Conservation (phyloP, 2,329 filamentous ascomycete species). For the Huntiella savannae region DNA sequence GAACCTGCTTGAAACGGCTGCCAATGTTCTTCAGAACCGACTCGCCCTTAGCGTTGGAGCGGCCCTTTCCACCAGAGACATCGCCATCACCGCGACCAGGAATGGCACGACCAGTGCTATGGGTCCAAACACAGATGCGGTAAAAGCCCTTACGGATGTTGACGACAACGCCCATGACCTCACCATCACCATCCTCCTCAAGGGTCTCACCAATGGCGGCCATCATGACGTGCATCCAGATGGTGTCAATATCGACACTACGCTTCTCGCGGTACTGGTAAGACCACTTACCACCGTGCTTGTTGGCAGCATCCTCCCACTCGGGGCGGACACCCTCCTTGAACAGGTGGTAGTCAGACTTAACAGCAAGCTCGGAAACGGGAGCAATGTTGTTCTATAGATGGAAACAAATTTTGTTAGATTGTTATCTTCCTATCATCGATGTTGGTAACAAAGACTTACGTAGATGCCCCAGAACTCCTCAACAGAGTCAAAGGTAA, state of each 20-base stretch:
- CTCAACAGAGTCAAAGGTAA: slow-evolving; percentile 95
- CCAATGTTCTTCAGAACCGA: slow-evolving; percentile 74
- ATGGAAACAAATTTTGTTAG: not conserved
- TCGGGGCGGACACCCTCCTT: slow-evolving; percentile 92
- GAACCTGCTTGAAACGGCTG: slow-evolving; percentile 75
- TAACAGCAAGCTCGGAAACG: slow-evolving; percentile 84
- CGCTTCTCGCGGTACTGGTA: slow-evolving; percentile 97
- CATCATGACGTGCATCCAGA: slow-evolving; percentile 96
- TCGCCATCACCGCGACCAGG: slow-evolving; percentile 56
- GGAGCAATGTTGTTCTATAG: slow-evolving; percentile 91
- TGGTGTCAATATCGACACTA: slow-evolving; percentile 73
- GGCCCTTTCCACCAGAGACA: slow-evolving; percentile 57
- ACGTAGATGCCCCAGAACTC: slow-evolving; percentile 99
- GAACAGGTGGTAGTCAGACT: slow-evolving; percentile 99
- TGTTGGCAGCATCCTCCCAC: slow-evolving; percentile 97
- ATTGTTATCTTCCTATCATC: too few species aligned
- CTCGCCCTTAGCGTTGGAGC: slow-evolving; percentile 62
- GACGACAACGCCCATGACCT: slow-evolving; percentile 98
- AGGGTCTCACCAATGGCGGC: slow-evolving; percentile 93
- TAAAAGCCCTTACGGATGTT: slow-evolving; percentile 98
- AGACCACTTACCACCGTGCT: slow-evolving; percentile 97
- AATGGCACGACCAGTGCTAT: slow-evolving; percentile 73
- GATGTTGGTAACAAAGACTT: slow-evolving; percentile 23
- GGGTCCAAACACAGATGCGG: slow-evolving; percentile 93
- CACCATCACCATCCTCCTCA: slow-evolving; percentile 82